phyloP scores from a whole-genome alignment of 257 asterid genomes.

The Solanum tarijense region DNA sequence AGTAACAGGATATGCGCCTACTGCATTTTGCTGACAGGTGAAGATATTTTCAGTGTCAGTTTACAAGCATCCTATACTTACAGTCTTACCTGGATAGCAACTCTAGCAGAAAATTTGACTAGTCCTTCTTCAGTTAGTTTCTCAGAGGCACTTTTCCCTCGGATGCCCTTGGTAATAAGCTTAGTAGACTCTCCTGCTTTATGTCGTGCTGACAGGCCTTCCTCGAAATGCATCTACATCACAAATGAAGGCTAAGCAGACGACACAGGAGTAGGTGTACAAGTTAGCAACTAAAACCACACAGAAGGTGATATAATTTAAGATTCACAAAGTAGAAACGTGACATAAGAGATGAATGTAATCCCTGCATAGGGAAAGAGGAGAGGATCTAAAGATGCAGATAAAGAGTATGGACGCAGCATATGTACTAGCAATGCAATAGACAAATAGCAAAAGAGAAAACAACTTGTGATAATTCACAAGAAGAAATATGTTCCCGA shows the following conservation, averaged over 20 bases:
- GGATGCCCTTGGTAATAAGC: slow-evolving; percentile 63
- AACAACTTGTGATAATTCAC: neutral
- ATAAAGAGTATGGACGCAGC: neutral
- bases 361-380: neutral
- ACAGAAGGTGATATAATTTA: neutral
- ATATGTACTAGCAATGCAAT: neutral
- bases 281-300: neutral
- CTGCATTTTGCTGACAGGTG: neutral
- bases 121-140: slow-evolving; percentile 91
- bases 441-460: neutral
- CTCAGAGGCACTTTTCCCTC: slow-evolving; percentile 86
- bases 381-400: neutral
- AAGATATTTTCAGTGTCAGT: neutral
- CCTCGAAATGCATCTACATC: slow-evolving; percentile 83
- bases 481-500: neutral
- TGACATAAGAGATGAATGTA: neutral
- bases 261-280: neutral
- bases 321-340: neutral
- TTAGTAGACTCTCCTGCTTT: slow-evolving; percentile 68
- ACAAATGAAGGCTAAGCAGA: slow-evolving; percentile 7
- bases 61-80: neutral
- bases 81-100: slow-evolving; percentile 61
- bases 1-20: neutral
- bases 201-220: slow-evolving; percentile 71
- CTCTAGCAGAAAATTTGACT: slow-evolving; percentile 83